Base-by-base conservation (phyloP, 345 rosid genomes). In the Populus nigra region DNA sequence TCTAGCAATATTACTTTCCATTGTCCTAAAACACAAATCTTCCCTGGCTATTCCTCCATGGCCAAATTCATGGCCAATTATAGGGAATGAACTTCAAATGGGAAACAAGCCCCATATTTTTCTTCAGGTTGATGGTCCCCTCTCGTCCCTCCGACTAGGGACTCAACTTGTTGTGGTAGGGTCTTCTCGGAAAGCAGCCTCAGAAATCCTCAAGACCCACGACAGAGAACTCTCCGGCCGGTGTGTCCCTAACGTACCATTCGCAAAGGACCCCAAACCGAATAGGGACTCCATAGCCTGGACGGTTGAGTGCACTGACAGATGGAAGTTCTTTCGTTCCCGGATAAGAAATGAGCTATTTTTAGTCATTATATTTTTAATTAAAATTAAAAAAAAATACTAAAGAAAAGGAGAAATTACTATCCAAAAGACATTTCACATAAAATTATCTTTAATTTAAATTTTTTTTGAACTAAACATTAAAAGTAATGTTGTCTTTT, bases 201-300 rank as follows among this genome's bases (percentile, higher is more conserved):
- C 71, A 2, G 76, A 74, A 39, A 79, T 83, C 31, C 80, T 83
- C 65, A 79, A 50, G 68, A 83, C 83, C 63, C 80, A 73, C 65
- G 79, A 77, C 68, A 53, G 72, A 20, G 47, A 53, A 25, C 83
- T 79, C 62, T 83, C 76, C 13, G 83, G 65, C 43, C n/a, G 83
- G 17, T 66, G 35, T 8, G 69, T 72, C 1, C 80, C 80, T 3
- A 29, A 36, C 5, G 72, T 22, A 3, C 36, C 61, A 8, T 36
- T 23, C 22, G 73, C 75, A 4, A 65, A 39, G 47, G 31, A 65
- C n/a, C 70, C 36, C 8, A 5, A 82, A 18, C 67, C 36, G 4
- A 73, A 81, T 68, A 6, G 38, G 17, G 39, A n/a, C 5, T 39
- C 81, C 16, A 25, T 73, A 4, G 78, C 38, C 0, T 77, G 74